Base-by-base conservation (phyloP, 108 stramenopile species). In the Skeletonema grethae region DNA sequence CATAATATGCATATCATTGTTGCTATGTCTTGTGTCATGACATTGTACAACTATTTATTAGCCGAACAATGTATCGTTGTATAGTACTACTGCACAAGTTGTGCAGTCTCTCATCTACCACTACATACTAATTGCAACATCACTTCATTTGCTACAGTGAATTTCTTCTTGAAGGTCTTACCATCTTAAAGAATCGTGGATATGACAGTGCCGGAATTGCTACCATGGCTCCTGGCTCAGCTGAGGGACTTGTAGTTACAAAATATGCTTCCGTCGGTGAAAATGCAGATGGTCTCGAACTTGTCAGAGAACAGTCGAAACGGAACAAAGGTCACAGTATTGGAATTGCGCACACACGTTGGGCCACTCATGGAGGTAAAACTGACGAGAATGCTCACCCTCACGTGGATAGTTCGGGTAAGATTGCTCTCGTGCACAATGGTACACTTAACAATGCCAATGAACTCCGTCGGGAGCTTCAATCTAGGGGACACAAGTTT, bases 311-410 rank as follows among this genome's bases (percentile, higher is more conserved):
- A 38, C 87, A 89, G 55, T 86, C 91, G 10, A 61, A 62, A 25
- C 50, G n/a, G 29, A 86, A 88, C 43, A 66, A 50, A 9, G 90
- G 92, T 12, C 96, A 98, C 69, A 50, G 69, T 45, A 82, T 97
- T 28, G 69, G 69, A 24, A 98, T 99, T 69, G 99, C 97, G 7
- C 98, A 99, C 84, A 99, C 99, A 7, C 97, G 99, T 24, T 99
- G 99, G 99, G 98, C 99, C 10, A 99, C 99, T 2, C 96, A 97
- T 73, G 99, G 99, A 69, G 98, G 97, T 29, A 98, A 98, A 70
- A 99, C 97, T 7, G 98, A 98, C 69, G 87, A 87, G 63, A 99
- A 99, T 80, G 98, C 98, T 7, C 99, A 99, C 83, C 98, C 99
- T 16, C 99, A 99, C 82, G 80, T 72, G n/a, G 98, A 98, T 84